Conservation (phyloP, 345 rosid genomes). For the Dipteronia dyeriana region DNA sequence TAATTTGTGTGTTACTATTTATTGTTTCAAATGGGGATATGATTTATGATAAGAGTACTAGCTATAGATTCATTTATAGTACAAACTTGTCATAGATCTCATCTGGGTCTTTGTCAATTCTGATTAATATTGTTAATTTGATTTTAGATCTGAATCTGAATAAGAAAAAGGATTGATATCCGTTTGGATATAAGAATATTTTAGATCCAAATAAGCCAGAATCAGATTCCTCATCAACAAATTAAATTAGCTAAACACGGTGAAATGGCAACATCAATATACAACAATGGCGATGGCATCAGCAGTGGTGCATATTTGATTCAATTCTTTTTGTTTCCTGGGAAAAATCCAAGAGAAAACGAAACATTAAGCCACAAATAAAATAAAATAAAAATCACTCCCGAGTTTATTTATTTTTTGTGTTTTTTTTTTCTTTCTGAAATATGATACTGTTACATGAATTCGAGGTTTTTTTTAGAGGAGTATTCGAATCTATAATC, state of each 20-base stretch:
- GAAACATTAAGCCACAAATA: not conserved
- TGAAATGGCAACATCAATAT: constrained; percentile 7
- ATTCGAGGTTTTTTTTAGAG: too few species aligned
- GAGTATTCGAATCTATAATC: too few species aligned
- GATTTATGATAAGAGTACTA: not conserved
- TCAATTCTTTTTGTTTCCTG: constrained; percentile 6
- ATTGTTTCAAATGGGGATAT: not conserved
- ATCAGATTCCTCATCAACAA: constrained; percentile 5
- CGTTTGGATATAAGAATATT: not conserved
- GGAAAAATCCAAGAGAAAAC: constrained; percentile 20
- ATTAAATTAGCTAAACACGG: constrained; percentile 3
- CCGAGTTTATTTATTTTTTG: too few species aligned
- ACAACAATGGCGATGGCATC: not conserved
- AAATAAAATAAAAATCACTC: constrained; percentile 10
- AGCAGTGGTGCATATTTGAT: not conserved
- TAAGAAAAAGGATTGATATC: not conserved
- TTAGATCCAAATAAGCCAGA: not conserved
- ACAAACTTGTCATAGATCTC: constrained; percentile 25
- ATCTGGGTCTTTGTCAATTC: not conserved
- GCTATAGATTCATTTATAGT: not conserved
- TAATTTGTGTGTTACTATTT: not conserved
- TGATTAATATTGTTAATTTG: not conserved
- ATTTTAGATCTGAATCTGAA: constrained; percentile 30
- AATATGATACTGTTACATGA: too few species aligned
- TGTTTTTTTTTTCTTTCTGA: too few species aligned